A percentile compares a stretch with the other conserved stretches of the same genome.
Evolutionary conservation across 495 filamentous ascomycete species (phyloP).

Genomic region (Venustampulla echinocandica): DNA sequence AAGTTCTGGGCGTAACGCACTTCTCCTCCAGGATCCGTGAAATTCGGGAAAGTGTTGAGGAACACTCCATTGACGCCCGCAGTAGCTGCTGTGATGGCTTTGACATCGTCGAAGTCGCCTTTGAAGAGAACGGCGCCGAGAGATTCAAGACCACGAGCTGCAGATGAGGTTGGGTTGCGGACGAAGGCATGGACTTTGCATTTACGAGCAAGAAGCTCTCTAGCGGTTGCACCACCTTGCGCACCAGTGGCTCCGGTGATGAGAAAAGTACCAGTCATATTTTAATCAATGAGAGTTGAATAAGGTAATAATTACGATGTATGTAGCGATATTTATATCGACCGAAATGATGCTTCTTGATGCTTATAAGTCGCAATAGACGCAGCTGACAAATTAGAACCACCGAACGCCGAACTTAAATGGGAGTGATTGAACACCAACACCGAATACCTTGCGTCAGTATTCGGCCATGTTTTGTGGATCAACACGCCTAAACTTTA

Average conservation of each 20-base stretch:
- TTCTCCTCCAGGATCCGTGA: slow-evolving; percentile 25
- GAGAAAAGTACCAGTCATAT: slow-evolving; percentile 26
- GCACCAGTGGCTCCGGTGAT: slow-evolving; percentile 41
- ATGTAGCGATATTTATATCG: too few species aligned
- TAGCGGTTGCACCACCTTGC: slow-evolving; percentile 37
- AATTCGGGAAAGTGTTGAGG: slow-evolving; percentile 35
- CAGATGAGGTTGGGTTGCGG: slow-evolving; percentile 28
- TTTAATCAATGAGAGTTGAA: too few species aligned
- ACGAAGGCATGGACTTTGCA: slow-evolving; percentile 35
- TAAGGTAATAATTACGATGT: too few species aligned
- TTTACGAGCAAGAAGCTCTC: slow-evolving; percentile 29
- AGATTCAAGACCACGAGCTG: slow-evolving; percentile 28
- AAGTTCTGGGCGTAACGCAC: slow-evolving; percentile 31
- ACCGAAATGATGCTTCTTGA: too few species aligned
- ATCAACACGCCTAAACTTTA: too few species aligned
- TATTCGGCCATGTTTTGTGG: too few species aligned
- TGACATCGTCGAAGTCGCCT: slow-evolving; percentile 35
- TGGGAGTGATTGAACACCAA: too few species aligned
- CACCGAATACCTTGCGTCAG: too few species aligned
- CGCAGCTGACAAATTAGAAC: too few species aligned
- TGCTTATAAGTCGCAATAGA: too few species aligned
- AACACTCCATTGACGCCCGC: slow-evolving; percentile 37
- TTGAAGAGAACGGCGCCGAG: slow-evolving; percentile 32
- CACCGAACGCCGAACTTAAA: too few species aligned
- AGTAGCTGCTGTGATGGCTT: slow-evolving; percentile 28